Evolutionary conservation across 1,284 basidiomycete genomes (phyloP), one percentile per base, ranked within the genome.

Genomic region (Rugosomyces carneus): DNA sequence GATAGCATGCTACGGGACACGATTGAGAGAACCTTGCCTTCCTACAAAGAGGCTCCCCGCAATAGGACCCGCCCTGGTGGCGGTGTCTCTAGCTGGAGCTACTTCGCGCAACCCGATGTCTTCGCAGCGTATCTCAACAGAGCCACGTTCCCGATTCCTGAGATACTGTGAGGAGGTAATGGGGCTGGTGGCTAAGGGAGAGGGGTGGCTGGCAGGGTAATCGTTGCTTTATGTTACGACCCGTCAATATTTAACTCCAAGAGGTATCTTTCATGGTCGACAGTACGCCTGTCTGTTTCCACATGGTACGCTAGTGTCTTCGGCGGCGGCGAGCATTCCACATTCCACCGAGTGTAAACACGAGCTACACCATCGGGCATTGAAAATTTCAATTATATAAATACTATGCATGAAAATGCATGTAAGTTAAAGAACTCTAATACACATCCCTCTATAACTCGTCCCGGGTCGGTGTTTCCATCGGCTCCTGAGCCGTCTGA

Each of bases 371-470:
- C 5, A 10, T 26, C 10, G 10, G 24, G 29, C 29, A 13, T 31
- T 13, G 29, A 31, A 13, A 8, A 8, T 31, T 13, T n/a, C 29
- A 31, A n/a, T 31, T 10, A 31, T 8, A n/a, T 31, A 26, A 5
- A 31, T 31, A 8, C 13, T 11, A 13, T 10, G 29, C 29, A 31
- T 11, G 29, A 5, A 26, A 26, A 26, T 26, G 24, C 24, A 26
- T 5, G 29, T 31, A 31, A 31, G 29, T 31, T 31, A 31, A 10
- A 13, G 29, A n/a, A n/a, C 11, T 31, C 29, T 31, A 31, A n/a
- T 42, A 41, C 19, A 29, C 36, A 6, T 34, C n/a, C 49, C 32
- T 40, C 44, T 55, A 55, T 18, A 55, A 45, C 37, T 55, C 54
- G 24, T 55, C 54, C 27, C 47, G 51, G 36, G 41, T 42, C 27